Conservation (phyloP, 2,329 filamentous ascomycete species). For the Diaporthe citrichinensis region DNA sequence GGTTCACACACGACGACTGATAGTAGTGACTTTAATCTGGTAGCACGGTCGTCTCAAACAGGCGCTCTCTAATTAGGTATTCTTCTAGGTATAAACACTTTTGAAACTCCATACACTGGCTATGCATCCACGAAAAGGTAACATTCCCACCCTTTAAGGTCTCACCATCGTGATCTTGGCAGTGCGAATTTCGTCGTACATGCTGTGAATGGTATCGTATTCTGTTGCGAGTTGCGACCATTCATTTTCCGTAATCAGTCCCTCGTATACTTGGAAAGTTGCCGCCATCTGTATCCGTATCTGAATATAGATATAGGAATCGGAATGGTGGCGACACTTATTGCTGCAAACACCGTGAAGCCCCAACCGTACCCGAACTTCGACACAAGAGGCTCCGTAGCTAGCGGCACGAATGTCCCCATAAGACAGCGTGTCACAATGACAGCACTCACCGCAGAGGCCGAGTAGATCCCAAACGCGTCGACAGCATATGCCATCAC, state of each 20-base stretch:
- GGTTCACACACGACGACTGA: neutral
- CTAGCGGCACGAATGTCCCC: conserved; percentile 70
- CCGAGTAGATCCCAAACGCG: conserved; percentile 68
- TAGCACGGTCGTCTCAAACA: neutral
- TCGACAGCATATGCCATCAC: conserved; percentile 70
- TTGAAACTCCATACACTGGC: neutral
- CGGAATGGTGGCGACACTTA: conserved; percentile 61
- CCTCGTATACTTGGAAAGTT: conserved; percentile 64
- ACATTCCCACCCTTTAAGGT: neutral
- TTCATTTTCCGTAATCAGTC: conserved; percentile 40
- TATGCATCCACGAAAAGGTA: neutral
- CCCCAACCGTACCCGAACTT: conserved; percentile 66
- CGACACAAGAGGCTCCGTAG: conserved; percentile 62
- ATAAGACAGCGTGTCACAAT: conserved; percentile 69
- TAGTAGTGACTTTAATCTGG: neutral
- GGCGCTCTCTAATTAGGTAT: neutral
- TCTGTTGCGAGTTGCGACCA: neutral
- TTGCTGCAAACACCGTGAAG: conserved; percentile 59
- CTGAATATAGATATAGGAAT: conserved; percentile 65
- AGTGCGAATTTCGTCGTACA: neutral
- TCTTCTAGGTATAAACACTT: neutral
- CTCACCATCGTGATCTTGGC: neutral
- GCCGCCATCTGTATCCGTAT: conserved; percentile 67
- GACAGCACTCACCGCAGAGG: conserved; percentile 69
- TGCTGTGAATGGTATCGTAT: neutral